These are phyloP conservation scores for Gilbertella persicaria DNA, from an alignment of 371 early-diverging fungal species.

Conservation along the genomic window DNA sequence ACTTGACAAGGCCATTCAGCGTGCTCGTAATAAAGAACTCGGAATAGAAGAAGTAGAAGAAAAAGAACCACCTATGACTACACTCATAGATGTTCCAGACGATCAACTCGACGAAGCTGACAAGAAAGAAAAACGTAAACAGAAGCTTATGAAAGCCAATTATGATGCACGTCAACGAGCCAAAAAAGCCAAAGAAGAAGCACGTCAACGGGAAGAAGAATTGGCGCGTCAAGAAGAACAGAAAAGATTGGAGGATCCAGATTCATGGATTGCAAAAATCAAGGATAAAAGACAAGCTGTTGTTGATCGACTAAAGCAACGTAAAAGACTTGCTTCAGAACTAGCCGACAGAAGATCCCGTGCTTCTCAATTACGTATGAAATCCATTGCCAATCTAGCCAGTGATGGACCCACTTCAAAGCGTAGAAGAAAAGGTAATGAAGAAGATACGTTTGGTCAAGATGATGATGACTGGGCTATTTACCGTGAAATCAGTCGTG, in stretches of 20 bases:
- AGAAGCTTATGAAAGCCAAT: slow-evolving; percentile 78
- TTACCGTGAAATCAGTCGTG: slow-evolving; percentile 85
- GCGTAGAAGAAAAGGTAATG: slow-evolving; percentile 59
- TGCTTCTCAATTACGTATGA: slow-evolving; percentile 84
- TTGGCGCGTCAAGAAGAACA: slow-evolving; percentile 72
- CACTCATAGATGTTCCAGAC: slow-evolving; percentile 80
- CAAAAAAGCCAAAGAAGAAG: slow-evolving; percentile 80
- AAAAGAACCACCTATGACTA: slow-evolving; percentile 74
- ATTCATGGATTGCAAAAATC: slow-evolving; percentile 73
- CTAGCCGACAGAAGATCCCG: slow-evolving; percentile 84
- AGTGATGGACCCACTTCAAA: slow-evolving; percentile 58
- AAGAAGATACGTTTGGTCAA: slow-evolving; percentile 91
- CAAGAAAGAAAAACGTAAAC: slow-evolving; percentile 84
- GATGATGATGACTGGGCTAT: slow-evolving; percentile 93
- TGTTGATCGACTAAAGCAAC: slow-evolving; percentile 63
- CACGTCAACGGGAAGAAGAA: slow-evolving; percentile 65
- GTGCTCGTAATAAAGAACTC: slow-evolving; percentile 77
- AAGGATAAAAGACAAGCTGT: slow-evolving; percentile 63
- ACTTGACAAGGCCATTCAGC: slow-evolving; percentile 64
- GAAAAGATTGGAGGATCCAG: slow-evolving; percentile 64
- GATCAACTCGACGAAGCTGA: slow-evolving; percentile 75
- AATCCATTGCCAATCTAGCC: slow-evolving; percentile 81
- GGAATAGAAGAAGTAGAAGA: slow-evolving; percentile 82
- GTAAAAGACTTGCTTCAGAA: slow-evolving; percentile 70
- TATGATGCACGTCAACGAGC: slow-evolving; percentile 81